Evolutionary conservation across 768 basidiomycete species (phyloP).

Genomic region (Rhizopogon sp.): DNA sequence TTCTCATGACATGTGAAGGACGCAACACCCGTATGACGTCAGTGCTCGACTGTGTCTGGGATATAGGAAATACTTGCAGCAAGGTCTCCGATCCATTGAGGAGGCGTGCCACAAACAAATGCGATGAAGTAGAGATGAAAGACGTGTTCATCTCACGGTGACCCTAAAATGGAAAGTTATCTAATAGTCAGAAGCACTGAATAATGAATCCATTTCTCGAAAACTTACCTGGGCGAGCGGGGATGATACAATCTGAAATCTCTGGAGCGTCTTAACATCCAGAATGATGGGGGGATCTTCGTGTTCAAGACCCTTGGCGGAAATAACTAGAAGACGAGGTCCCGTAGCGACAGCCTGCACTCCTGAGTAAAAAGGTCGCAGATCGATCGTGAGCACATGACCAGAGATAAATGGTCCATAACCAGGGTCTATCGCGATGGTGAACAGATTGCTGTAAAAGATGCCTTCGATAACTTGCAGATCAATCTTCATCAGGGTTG

Average conservation of each 20-base stretch:
- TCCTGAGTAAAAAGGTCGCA: neutral
- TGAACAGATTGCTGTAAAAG: neutral
- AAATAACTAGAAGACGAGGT: conserved; percentile 4
- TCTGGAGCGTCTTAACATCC: conserved; percentile 2
- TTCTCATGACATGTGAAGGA: neutral
- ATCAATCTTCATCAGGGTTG: neutral
- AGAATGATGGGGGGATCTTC: neutral
- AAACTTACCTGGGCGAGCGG: neutral
- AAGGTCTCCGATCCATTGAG: neutral
- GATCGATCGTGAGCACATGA: conserved; percentile 1
- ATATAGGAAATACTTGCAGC: neutral
- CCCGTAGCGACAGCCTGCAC: neutral
- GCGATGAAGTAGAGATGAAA: conserved; percentile 2
- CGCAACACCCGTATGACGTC: neutral
- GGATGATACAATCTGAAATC: neutral
- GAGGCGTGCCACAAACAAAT: conserved; percentile 4
- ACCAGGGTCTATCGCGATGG: neutral
- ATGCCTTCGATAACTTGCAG: neutral
- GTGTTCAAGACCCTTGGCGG: neutral
- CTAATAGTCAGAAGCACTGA: neutral
- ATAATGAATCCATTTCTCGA: neutral
- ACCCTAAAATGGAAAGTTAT: neutral
- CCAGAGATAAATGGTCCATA: neutral
- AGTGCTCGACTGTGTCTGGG: neutral
- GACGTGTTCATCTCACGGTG: neutral